Evolutionary conservation across 164 flowering plant species (phyloP).

Genomic region (Akebia trifoliata): DNA sequence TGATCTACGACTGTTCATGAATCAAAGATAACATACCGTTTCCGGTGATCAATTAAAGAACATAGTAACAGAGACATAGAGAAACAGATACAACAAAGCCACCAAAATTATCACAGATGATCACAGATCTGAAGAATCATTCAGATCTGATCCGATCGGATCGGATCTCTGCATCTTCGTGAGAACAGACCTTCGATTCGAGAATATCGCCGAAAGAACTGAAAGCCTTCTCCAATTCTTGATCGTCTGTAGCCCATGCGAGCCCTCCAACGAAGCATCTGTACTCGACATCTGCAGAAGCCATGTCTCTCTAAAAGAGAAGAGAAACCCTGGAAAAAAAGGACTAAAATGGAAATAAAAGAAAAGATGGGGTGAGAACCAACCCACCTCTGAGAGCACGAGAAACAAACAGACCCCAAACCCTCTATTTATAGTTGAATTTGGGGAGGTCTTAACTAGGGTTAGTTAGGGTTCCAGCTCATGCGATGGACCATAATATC

Average conservation of each 20-base stretch:
- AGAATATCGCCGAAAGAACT: conserved; percentile 6
- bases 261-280: conserved; percentile 20
- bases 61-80: conserved; percentile 3
- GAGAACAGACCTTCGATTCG: conserved; percentile 18
- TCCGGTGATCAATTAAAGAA: conserved; percentile 13
- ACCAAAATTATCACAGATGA: background rate
- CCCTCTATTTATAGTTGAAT: too few species aligned
- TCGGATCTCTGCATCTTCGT: background rate
- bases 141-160: conserved; percentile 3
- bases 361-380: too few species aligned
- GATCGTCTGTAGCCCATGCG: conserved; percentile 20
- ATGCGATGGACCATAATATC: too few species aligned
- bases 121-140: background rate
- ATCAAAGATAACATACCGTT: conserved; percentile 19
- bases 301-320: too few species aligned
- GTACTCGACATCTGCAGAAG: conserved; percentile 17
- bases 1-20: conserved; percentile 7
- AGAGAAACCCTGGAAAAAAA: background rate
- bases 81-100: conserved; percentile 2
- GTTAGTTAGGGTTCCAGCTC: too few species aligned
- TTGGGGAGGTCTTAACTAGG: too few species aligned
- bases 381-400: background rate
- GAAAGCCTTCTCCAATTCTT: conserved; percentile 12
- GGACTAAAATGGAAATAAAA: background rate
- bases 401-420: too few species aligned